Evolutionary conservation across 331 rosid species (phyloP), one percentile per base, ranked within the genome.

Genomic region (Quercus tomentella): DNA sequence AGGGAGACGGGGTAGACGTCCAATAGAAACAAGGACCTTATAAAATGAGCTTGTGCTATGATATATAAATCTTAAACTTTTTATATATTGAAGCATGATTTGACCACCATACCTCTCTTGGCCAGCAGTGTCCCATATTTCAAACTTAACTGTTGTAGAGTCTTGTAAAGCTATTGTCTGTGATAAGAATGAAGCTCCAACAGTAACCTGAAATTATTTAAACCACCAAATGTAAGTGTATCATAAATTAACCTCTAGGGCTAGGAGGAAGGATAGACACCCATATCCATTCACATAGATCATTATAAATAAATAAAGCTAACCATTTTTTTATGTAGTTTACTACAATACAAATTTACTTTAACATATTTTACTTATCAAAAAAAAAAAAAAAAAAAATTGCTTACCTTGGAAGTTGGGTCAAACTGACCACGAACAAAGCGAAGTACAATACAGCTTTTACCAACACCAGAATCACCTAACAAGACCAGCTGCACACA

Each of bases 71-170:
- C 76, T 16, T 56, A 57, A 78, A 73, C 41, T 62, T 55, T 60
- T 54, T 31, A 73, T 67, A 21, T 2, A 66, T 63, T 45, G 37
- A 74, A 56, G 11, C 18, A 72, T 35, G 35, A 67, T 41, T 65
- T 51, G 37, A 75, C 7, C 25, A 56, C 45, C 78, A 56, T 81
- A 96, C 99, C 99, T 96, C 91, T 96, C 98, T 81, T 96, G 99
- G 69, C 99, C 99, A 81, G 99, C 99, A 56, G 99, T 96, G 82
- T 96, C 99, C 99, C 99, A 96, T 84, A 96, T 96, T 92, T 96
- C 99, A 86, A 96, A 96, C 89, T 96, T 96, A 80, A 96, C 99
- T 0, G 98, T 96, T 43, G 99, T 92, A 58, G 99, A 96, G 86
- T 96, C 99, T 89, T 96, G 99, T 85, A 96, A 81, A 74, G 98